Percentiles rank a stretch among this genome's conserved stretches.
These are phyloP conservation scores for Isabelozyma heimii DNA, from an alignment of 805 yeast genomes.

Conservation along the genomic window DNA sequence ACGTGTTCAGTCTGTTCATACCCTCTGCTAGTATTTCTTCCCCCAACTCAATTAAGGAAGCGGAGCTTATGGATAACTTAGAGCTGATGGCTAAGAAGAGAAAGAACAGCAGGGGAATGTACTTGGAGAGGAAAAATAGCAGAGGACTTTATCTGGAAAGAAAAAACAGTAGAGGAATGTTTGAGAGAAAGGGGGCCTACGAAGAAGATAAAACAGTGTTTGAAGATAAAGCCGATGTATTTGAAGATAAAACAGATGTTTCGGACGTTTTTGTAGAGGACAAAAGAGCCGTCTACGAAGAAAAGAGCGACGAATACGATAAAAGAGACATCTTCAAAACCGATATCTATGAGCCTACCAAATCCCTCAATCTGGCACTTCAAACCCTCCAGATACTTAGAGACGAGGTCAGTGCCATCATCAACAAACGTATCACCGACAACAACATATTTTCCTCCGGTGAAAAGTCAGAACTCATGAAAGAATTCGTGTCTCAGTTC, in stretches of 20 bases:
- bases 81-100: not conserved
- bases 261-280: too few relatives aligned
- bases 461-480: constrained; percentile 10
- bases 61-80: not conserved
- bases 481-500: constrained; percentile 10
- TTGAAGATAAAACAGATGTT: too few relatives aligned
- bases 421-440: constrained; percentile 5
- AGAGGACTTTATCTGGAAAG: too few relatives aligned
- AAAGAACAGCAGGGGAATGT: not conserved
- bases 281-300: too few relatives aligned
- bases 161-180: too few relatives aligned
- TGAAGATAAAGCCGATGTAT: too few relatives aligned
- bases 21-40: not conserved
- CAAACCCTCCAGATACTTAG: not conserved
- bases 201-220: too few relatives aligned
- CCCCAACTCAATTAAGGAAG: not conserved
- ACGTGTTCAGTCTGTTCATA: not conserved
- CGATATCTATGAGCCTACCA: not conserved
- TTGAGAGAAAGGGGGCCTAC: too few relatives aligned
- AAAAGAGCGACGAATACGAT: not conserved
- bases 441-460: constrained; percentile 4
- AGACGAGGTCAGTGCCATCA: constrained; percentile 5
- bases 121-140: not conserved
- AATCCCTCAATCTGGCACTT: not conserved
- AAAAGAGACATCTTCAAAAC: not conserved